Percentiles rank a stretch among this genome's conserved stretches.
Conservation (phyloP, 441 rosid species). For the Aleurites moluccanus region DNA sequence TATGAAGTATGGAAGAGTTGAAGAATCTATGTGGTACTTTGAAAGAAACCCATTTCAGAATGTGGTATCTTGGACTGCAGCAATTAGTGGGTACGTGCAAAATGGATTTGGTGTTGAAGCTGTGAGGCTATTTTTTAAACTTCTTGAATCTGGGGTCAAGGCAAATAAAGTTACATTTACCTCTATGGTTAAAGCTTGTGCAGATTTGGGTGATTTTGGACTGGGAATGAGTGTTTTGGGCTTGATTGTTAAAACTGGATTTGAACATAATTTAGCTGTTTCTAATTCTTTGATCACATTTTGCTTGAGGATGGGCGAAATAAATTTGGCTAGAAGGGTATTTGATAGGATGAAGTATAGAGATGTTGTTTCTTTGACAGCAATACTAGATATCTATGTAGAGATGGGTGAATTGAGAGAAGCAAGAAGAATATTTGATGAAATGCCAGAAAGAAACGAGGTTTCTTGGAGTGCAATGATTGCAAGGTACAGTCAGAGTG, state of each 20-base stretch:
- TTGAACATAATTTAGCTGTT: slow-evolving; percentile 41
- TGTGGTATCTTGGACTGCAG: slow-evolving; percentile 58
- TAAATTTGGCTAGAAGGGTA: slow-evolving; percentile 35
- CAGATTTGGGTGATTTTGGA: slow-evolving; percentile 31
- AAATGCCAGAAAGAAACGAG: slow-evolving; percentile 54
- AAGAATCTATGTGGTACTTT: slow-evolving; percentile 54
- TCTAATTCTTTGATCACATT: slow-evolving; percentile 55
- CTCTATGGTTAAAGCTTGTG: slow-evolving; percentile 47
- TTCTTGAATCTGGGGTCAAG: slow-evolving; percentile 43
- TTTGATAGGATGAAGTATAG: slow-evolving; percentile 47
- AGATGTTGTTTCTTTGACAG: slow-evolving; percentile 67
- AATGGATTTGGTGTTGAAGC: slow-evolving; percentile 46
- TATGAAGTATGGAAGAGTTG: slow-evolving; percentile 49
- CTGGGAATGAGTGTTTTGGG: slow-evolving; percentile 47
- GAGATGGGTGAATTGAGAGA: slow-evolving; percentile 42
- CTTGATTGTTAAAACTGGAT: slow-evolving; percentile 50
- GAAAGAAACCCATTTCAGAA: slow-evolving; percentile 52
- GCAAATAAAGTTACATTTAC: slow-evolving; percentile 54
- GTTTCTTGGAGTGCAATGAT: slow-evolving; percentile 47
- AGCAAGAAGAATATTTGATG: slow-evolving; percentile 50
- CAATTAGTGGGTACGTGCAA: slow-evolving; percentile 51
- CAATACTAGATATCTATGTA: slow-evolving; percentile 45
- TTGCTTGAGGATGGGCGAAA: slow-evolving; percentile 47
- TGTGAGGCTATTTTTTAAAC: slow-evolving; percentile 42
- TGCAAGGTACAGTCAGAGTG: slow-evolving; percentile 53